A percentile compares a stretch with the other conserved stretches of the same genome.
phyloP scores from a whole-genome alignment of 75 land plant species.

The Sequoia sempervirens region DNA sequence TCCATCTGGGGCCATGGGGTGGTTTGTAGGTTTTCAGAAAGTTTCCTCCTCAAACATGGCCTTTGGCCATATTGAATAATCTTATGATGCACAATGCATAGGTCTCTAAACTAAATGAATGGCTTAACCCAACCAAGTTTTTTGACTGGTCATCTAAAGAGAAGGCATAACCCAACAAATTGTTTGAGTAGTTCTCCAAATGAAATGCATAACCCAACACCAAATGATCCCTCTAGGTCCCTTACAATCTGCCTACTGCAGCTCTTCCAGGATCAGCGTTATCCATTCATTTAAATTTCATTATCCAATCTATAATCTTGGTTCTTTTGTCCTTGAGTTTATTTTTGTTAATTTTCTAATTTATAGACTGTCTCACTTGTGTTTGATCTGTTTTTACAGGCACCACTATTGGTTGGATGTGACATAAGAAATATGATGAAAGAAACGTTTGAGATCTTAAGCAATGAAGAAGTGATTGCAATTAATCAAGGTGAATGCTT shows the following conservation, averaged over 20 bases:
- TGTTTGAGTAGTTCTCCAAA: not conserved
- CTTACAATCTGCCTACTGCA: not conserved
- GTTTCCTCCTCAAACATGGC: not conserved
- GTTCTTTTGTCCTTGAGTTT: not conserved
- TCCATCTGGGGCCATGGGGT: not conserved
- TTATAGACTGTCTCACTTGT: not conserved
- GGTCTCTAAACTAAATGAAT: no score
- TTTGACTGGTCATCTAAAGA: not conserved
- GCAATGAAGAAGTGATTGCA: slow-evolving; percentile 80
- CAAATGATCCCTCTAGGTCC: not conserved
- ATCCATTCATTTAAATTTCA: not conserved
- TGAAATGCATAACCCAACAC: not conserved
- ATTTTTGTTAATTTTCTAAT: not conserved
- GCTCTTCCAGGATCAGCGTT: not conserved
- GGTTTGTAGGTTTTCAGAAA: not conserved
- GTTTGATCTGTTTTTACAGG: slow-evolving; percentile 37
- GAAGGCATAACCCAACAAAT: not conserved
- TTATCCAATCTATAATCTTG: not conserved
- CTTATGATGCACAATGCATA: not conserved
- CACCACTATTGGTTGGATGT: slow-evolving; percentile 88
- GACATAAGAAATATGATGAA: slow-evolving; percentile 65
- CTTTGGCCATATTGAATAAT: not conserved
- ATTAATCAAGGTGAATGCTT: slow-evolving; percentile 77
- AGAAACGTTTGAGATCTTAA: slow-evolving; percentile 48
- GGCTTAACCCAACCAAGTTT: not conserved